A percentile compares a stretch with the other conserved stretches of the same genome.
phyloP scores from a whole-genome alignment of 139 green algal genomes.

The Haematococcus lacustris region DNA sequence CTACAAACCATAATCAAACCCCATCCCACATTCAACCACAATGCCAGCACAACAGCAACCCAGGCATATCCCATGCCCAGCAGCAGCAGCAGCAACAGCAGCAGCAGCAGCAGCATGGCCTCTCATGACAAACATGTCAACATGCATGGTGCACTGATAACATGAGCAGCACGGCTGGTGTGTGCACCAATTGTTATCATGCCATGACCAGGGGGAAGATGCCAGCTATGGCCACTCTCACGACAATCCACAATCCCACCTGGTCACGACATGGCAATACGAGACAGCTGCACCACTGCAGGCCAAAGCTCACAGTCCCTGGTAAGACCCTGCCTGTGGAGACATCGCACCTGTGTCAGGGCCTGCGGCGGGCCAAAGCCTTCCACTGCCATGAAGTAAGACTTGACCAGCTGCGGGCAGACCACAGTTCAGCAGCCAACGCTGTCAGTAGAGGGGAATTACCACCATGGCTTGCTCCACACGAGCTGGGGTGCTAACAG shows the following conservation, averaged over 20 bases:
- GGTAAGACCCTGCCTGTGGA: not conserved
- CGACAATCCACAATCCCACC: not conserved
- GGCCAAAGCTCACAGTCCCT: not conserved
- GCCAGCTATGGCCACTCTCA: not conserved
- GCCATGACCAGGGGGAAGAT: not conserved
- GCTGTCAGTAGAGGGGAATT: too few relatives aligned
- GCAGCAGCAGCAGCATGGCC: too few relatives aligned
- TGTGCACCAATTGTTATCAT: not conserved
- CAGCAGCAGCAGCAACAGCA: too few relatives aligned
- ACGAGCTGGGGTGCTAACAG: too few relatives aligned
- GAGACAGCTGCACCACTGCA: not conserved
- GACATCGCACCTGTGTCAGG: not conserved
- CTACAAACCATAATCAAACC: not conserved
- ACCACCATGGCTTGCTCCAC: too few relatives aligned
- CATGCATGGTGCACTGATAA: too few relatives aligned
- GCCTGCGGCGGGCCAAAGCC: not conserved
- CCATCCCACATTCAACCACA: not conserved
- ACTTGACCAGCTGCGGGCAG: slow-evolving; percentile 21
- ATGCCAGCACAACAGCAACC: too few relatives aligned
- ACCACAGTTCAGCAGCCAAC: too few relatives aligned
- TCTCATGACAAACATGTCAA: too few relatives aligned
- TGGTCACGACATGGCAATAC: not conserved
- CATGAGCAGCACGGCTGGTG: not conserved
- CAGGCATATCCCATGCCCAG: too few relatives aligned
- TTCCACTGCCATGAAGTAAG: slow-evolving; percentile 13